Evolutionary conservation across 1,284 basidiomycete species (phyloP).

Genomic region (Ceratobasidium theobromae): DNA sequence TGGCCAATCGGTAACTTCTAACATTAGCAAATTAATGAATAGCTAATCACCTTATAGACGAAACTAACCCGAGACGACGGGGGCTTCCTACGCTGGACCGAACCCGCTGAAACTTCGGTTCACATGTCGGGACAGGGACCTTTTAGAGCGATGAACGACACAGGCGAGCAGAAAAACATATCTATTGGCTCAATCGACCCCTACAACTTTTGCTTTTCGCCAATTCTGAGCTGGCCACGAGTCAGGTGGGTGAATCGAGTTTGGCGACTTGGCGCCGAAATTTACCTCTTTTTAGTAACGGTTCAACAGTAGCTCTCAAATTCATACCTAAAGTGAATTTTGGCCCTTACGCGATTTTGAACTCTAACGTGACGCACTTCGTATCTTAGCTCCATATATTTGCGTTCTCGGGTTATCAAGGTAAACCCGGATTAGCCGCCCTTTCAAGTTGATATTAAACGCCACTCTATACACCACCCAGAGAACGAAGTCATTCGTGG

Average conservation of each 20-base stretch:
- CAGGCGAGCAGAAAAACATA: neutral
- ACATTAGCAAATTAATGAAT: neutral
- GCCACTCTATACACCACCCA: neutral
- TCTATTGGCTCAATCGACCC: neutral
- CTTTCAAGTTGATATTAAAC: neutral
- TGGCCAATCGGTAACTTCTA: neutral
- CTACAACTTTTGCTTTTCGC: neutral
- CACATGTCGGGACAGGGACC: neutral
- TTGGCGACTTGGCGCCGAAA: too few species aligned
- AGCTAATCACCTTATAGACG: neutral
- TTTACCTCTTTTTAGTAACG: neutral
- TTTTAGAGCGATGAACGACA: neutral
- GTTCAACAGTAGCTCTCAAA: neutral
- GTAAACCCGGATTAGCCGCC: neutral
- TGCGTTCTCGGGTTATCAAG: neutral
- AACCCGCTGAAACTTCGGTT: neutral
- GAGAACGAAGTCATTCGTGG: slow-evolving; percentile 1
- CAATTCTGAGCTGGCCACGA: neutral
- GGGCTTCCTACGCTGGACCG: neutral
- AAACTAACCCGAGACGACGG: neutral
- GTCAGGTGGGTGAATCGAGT: neutral
- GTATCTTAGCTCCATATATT: neutral
- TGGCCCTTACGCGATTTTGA: neutral
- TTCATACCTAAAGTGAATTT: neutral
- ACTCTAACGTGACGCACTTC: neutral